Evolutionary conservation across 1,139 yeast genomes (phyloP).

Genomic region (Pichia inconspicua): DNA sequence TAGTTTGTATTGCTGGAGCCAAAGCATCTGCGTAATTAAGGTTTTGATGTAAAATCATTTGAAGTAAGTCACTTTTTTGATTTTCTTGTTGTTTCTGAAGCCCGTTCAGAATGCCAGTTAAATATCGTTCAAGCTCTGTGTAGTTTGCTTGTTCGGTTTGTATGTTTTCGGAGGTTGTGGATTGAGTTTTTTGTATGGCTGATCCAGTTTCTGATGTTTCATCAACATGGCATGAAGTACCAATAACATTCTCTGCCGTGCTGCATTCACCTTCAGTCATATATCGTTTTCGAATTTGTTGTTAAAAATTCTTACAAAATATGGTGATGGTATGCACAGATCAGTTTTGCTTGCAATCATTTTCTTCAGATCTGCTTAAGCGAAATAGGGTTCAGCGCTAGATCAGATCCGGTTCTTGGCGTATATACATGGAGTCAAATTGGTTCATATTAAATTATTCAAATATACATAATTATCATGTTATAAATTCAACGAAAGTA

Average conservation of each 20-base stretch:
- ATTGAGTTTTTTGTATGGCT: not conserved
- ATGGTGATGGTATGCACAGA: too few relatives aligned
- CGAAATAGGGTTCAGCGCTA: too few relatives aligned
- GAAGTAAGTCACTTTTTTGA: conserved; percentile 12
- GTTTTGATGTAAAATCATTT: conserved; percentile 11
- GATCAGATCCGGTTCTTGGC: too few relatives aligned
- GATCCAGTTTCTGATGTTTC: not conserved
- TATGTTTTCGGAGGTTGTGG: not conserved
- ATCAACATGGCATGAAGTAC: not conserved
- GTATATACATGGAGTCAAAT: too few relatives aligned
- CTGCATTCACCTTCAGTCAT: not conserved
- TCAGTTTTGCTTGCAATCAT: not conserved
- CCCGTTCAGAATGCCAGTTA: conserved; percentile 8
- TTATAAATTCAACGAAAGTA: conserved; percentile 12
- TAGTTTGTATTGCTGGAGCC: conserved; percentile 6
- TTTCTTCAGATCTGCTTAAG: not conserved
- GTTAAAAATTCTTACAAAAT: not conserved
- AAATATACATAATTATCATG: not conserved
- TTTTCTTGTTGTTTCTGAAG: conserved; percentile 14
- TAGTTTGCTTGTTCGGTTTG: not conserved
- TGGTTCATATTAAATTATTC: too few relatives aligned
- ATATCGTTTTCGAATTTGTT: not conserved
- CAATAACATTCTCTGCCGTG: not conserved
- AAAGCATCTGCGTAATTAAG: conserved; percentile 3
- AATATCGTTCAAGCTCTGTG: conserved; percentile 10